Evolutionary conservation across 2,329 filamentous ascomycete genomes (phyloP).

Genomic region (Botrytis squamosa): DNA sequence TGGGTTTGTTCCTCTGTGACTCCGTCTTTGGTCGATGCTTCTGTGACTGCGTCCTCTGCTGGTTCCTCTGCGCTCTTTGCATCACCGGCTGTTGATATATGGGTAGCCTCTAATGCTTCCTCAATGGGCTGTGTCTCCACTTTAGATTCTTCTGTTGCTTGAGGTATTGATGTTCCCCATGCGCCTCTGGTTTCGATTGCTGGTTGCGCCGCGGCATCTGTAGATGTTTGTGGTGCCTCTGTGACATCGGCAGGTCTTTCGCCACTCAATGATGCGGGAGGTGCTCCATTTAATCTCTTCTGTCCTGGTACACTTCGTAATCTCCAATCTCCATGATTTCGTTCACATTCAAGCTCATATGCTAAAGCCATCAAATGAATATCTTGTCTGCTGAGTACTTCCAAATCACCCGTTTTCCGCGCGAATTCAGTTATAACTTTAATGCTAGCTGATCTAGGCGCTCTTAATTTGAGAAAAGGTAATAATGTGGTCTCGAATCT

Average conservation of each 20-base stretch:
- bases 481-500: conserved; percentile 81
- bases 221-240: conserved; percentile 10
- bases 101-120: conserved; percentile 28
- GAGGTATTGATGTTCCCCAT: conserved; percentile 31
- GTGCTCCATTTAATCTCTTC: conserved; percentile 70
- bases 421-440: conserved; percentile 82
- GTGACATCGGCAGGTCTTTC: conserved; percentile 28
- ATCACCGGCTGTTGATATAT: conserved; percentile 13
- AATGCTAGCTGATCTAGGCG: conserved; percentile 72
- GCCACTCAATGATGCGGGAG: conserved; percentile 39
- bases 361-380: conserved; percentile 84
- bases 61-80: neutral
- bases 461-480: conserved; percentile 78
- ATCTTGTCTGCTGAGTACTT: conserved; percentile 86
- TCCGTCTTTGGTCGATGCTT: conserved; percentile 24
- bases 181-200: conserved; percentile 31
- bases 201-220: conserved; percentile 12
- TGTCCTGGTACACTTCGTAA: conserved; percentile 76
- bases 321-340: conserved; percentile 86
- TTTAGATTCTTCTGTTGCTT: conserved; percentile 29
- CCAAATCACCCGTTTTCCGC: conserved; percentile 81
- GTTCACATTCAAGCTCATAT: conserved; percentile 92
- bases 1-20: conserved; percentile 20
- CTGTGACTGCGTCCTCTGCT: conserved; percentile 27
- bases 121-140: conserved; percentile 31